Conservation (phyloP, 75 land plant species). For the Picea sitchensis region DNA sequence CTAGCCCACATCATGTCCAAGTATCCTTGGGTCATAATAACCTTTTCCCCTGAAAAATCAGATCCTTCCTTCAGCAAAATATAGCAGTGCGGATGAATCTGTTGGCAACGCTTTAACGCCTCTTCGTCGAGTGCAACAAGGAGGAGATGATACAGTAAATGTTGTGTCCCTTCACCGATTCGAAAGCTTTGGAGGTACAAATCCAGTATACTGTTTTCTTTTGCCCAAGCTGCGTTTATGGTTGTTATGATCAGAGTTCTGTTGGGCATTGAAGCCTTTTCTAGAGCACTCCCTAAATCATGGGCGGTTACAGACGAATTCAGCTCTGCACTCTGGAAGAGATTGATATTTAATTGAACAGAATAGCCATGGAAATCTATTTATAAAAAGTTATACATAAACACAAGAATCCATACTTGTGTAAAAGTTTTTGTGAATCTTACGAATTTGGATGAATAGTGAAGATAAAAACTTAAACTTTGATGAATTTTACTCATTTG, state of each 20-base stretch:
- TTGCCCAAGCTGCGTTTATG: constrained; percentile 40
- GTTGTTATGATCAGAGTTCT: constrained; percentile 39
- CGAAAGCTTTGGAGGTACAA: constrained; percentile 31
- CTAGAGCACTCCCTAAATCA: not conserved
- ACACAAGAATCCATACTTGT: too few species aligned
- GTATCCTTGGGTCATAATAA: constrained; percentile 56
- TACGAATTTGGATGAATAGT: too few species aligned
- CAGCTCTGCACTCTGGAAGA: too few species aligned
- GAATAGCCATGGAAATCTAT: too few species aligned
- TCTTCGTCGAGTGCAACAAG: constrained; percentile 31
- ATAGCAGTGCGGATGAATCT: constrained; percentile 28
- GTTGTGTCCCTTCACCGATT: constrained; percentile 20
- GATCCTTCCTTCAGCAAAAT: constrained; percentile 24
- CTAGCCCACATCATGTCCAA: constrained; percentile 93
- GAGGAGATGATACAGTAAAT: constrained; percentile 23
- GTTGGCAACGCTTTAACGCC: constrained; percentile 29
- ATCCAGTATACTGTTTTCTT: constrained; percentile 3
- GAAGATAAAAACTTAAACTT: too few species aligned
- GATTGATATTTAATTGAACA: too few species aligned
- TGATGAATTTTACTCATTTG: too few species aligned
- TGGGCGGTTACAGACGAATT: too few species aligned
- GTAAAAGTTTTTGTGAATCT: too few species aligned
- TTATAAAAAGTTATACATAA: too few species aligned
- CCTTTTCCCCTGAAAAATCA: constrained; percentile 36
- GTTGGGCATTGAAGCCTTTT: constrained; percentile 4